A percentile compares a stretch with the other conserved stretches of the same genome.
Conservation (phyloP, 1,284 basidiomycete genomes). For the Cryptococcus deneoformans region DNA sequence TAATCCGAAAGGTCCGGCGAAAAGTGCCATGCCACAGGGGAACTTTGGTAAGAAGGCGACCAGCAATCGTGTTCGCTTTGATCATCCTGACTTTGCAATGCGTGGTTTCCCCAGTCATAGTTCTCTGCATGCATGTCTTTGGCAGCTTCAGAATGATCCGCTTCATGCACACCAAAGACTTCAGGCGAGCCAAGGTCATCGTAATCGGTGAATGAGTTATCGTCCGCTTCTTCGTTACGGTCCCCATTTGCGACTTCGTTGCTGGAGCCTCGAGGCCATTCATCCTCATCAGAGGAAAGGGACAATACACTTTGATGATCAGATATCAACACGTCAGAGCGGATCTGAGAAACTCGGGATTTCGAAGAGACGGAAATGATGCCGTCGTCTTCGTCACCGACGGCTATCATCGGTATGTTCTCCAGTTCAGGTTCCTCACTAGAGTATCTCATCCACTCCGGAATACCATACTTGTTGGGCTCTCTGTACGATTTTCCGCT, state of each 20-base stretch:
- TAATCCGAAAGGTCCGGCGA: too few species aligned
- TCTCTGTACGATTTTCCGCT: neutral
- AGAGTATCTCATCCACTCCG: constrained; percentile 17
- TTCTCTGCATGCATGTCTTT: too few species aligned
- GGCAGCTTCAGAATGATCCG: too few species aligned
- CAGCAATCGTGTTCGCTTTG: too few species aligned
- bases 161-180: neutral
- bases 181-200: constrained; percentile 11
- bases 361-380: neutral
- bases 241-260: neutral
- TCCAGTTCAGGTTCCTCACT: constrained; percentile 6
- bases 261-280: neutral
- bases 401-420: neutral
- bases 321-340: too few species aligned
- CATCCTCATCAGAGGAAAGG: constrained; percentile 2
- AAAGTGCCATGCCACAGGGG: too few species aligned
- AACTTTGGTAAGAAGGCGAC: too few species aligned
- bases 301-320: neutral
- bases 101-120: too few species aligned
- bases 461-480: constrained; percentile 17
- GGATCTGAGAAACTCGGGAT: neutral
- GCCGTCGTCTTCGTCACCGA: neutral
- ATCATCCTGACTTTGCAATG: too few species aligned
- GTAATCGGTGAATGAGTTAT: constrained; percentile 5
- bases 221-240: constrained; percentile 8